phyloP scores from a whole-genome alignment of 768 basidiomycete species.

The Leccinum imitatum region DNA sequence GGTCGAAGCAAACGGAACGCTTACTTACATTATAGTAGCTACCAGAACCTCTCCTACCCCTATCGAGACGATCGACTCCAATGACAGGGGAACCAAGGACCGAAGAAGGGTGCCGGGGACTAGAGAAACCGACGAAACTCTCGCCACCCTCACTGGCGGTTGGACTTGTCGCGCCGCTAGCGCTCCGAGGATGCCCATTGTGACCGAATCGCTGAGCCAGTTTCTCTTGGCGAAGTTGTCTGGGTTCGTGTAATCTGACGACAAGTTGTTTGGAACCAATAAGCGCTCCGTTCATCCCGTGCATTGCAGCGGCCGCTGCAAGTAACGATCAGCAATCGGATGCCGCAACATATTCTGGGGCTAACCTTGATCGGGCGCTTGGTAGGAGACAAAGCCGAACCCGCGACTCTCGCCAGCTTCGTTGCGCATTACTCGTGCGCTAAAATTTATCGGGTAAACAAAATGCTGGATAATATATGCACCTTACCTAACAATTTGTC shows the following conservation, averaged over 20 bases:
- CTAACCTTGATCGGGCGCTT: slow-evolving; percentile 78
- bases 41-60: slow-evolving; percentile 75
- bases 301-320: slow-evolving; percentile 70
- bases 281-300: slow-evolving; percentile 74
- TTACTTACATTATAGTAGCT: slow-evolving; percentile 78
- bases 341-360: background rate
- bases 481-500: slow-evolving; percentile 80
- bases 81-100: slow-evolving; percentile 57
- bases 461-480: background rate
- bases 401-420: slow-evolving; percentile 79
- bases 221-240: slow-evolving; percentile 87
- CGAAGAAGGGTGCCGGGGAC: slow-evolving; percentile 57
- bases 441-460: slow-evolving; percentile 27
- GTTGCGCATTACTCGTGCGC: slow-evolving; percentile 91
- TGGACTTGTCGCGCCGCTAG: slow-evolving; percentile 84
- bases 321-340: slow-evolving; percentile 6
- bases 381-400: slow-evolving; percentile 90
- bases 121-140: slow-evolving; percentile 69
- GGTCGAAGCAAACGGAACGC: slow-evolving; percentile 1
- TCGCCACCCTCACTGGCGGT: slow-evolving; percentile 82
- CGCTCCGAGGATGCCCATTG: slow-evolving; percentile 76
- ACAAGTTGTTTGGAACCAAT: slow-evolving; percentile 77
- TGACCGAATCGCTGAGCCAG: slow-evolving; percentile 78
- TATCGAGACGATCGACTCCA: slow-evolving; percentile 55
- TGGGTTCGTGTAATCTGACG: slow-evolving; percentile 88